Conservation (phyloP, 805 yeast species). For the Starmerella bombicola region DNA sequence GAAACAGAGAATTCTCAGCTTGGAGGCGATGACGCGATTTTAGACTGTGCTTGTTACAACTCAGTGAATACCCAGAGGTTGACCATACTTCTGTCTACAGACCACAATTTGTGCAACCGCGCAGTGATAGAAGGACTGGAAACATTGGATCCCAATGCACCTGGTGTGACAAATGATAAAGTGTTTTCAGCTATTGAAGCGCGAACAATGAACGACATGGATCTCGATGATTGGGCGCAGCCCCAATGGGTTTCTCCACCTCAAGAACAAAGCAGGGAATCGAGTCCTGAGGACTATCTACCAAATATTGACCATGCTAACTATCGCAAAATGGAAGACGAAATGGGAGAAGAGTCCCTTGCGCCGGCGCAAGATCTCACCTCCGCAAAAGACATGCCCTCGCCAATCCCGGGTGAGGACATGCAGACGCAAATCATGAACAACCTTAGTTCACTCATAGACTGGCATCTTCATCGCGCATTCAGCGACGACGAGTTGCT, state of each 20-base stretch:
- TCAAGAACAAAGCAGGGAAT: not conserved
- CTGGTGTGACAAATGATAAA: not conserved
- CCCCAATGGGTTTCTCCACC: not conserved
- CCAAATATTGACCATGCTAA: not conserved
- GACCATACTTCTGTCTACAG: slow-evolving; percentile 14
- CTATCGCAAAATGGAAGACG: not conserved
- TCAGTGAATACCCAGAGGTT: not conserved
- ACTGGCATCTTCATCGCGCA: slow-evolving; percentile 12
- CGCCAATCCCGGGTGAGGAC: slow-evolving; percentile 2
- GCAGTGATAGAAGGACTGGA: slow-evolving; percentile 12
- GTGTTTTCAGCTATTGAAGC: slow-evolving; percentile 2
- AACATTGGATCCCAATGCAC: slow-evolving; percentile 1
- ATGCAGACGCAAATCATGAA: not conserved
- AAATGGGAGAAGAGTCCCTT: not conserved
- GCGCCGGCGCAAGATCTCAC: not conserved
- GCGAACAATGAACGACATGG: slow-evolving; percentile 8
- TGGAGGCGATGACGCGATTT: slow-evolving; percentile 11
- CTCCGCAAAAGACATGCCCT: not conserved
- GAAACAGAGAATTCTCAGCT: slow-evolving; percentile 6
- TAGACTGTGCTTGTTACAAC: slow-evolving; percentile 19
- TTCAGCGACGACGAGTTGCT: slow-evolving; percentile 7
- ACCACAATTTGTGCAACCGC: slow-evolving; percentile 13
- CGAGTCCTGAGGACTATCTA: not conserved
- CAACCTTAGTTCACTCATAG: slow-evolving; percentile 5
- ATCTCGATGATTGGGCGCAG: slow-evolving; percentile 6